Evolutionary conservation across 1,284 basidiomycete species (phyloP).

Genomic region (Cryptococcus jaspeensis): DNA sequence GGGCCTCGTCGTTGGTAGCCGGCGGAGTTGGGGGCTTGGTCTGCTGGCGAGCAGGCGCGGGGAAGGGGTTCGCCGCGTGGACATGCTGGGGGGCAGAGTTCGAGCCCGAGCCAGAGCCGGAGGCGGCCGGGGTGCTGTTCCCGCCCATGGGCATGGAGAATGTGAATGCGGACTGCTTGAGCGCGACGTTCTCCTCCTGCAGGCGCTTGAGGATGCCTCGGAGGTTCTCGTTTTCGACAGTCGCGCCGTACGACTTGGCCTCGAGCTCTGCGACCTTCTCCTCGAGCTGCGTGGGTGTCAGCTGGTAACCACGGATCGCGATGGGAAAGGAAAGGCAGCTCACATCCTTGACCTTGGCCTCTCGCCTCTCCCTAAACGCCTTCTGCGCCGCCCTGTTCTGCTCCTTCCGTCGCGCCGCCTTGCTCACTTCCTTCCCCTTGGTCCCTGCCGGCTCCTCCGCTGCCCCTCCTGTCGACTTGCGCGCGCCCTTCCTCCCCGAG

Average conservation of each 20-base stretch:
- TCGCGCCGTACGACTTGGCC: conserved; percentile 43
- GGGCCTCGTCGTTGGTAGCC: conserved; percentile 31
- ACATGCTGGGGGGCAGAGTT: conserved; percentile 3
- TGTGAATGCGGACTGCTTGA: conserved; percentile 50
- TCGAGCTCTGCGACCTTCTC: conserved; percentile 50
- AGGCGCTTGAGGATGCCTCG: conserved; percentile 48
- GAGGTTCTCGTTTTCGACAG: conserved; percentile 51
- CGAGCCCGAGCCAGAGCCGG: too few species aligned
- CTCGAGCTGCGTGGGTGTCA: conserved; percentile 43
- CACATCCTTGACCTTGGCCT: conserved; percentile 50
- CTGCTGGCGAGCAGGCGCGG: conserved; percentile 14
- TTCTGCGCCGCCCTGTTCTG: conserved; percentile 53
- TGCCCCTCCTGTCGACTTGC: conserved; percentile 21
- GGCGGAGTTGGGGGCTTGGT: conserved; percentile 43
- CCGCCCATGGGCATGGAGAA: conserved; percentile 46
- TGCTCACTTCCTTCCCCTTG: conserved; percentile 25
- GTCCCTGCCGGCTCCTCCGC: conserved; percentile 11
- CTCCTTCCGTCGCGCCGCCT: conserved; percentile 50
- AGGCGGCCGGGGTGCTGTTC: not conserved
- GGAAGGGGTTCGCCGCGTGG: conserved; percentile 2
- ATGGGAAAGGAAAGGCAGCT: conserved; percentile 12
- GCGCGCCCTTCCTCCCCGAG: conserved; percentile 25
- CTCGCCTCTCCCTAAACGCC: conserved; percentile 52
- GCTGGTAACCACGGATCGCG: not conserved
- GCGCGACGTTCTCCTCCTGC: conserved; percentile 51